These are phyloP conservation scores for Suhomyces terraborum DNA, from an alignment of 1,139 yeast genomes.

Conservation along the genomic window DNA sequence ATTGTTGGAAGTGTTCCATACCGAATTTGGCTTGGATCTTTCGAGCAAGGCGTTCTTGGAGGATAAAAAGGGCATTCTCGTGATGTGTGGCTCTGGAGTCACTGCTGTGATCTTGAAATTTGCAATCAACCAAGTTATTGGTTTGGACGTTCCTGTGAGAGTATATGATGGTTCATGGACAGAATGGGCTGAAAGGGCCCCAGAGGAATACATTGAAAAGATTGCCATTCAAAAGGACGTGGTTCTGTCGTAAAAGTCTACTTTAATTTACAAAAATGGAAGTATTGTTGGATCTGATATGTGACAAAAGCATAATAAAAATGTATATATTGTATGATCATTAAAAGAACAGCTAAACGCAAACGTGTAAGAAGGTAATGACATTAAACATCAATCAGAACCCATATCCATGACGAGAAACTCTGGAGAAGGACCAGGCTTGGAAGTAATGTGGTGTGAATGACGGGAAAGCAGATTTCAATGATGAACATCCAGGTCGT, in stretches of 20 bases:
- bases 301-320: conserved; percentile 3
- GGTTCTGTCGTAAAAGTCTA: too few species aligned
- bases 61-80: conserved; percentile 62
- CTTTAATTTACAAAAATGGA: not conserved
- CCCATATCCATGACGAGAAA: not conserved
- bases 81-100: conserved; percentile 95
- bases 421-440: not conserved
- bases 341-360: conserved; percentile 4
- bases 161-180: conserved; percentile 98
- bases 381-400: not conserved
- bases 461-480: conserved; percentile 5
- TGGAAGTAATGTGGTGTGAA: conserved; percentile 4
- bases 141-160: conserved; percentile 62
- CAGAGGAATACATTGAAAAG: conserved; percentile 35
- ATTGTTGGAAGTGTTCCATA: conserved; percentile 46
- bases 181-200: conserved; percentile 54
- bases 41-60: conserved; percentile 25
- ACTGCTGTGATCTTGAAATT: conserved; percentile 80
- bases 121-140: conserved; percentile 50
- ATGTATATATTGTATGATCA: conserved; percentile 7
- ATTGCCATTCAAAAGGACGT: conserved; percentile 8
- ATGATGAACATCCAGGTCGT: not conserved
- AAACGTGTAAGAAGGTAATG: conserved; percentile 2
- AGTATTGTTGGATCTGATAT: not conserved
- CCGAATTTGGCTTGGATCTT: conserved; percentile 40